phyloP scores from a whole-genome alignment of 2,329 filamentous ascomycete species.

The Arthrobotrys pseudoclavata region DNA sequence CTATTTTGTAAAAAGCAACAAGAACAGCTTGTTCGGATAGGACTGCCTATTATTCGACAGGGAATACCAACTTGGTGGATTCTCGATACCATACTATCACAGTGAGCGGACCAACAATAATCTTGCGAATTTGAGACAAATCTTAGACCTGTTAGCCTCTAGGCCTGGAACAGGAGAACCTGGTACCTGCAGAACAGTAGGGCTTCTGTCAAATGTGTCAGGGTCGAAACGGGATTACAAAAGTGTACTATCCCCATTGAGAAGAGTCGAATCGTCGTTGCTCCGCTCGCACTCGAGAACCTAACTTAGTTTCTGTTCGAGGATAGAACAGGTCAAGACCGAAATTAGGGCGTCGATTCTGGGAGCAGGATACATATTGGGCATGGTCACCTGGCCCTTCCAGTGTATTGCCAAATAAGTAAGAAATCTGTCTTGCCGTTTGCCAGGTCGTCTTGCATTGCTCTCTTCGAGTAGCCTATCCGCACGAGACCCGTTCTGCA shows the following conservation, averaged over 20 bases:
- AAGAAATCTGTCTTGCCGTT: conserved; percentile 34
- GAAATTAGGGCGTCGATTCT: conserved; percentile 19
- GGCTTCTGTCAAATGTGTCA: conserved; percentile 50
- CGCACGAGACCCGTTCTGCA: conserved; percentile 23
- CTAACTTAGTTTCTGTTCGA: conserved; percentile 14
- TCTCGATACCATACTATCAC: conserved; percentile 25
- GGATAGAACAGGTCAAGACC: conserved; percentile 18
- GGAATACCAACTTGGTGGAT: conserved; percentile 39
- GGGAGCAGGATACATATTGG: conserved; percentile 45
- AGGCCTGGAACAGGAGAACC: conserved; percentile 57
- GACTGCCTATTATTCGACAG: conserved; percentile 45
- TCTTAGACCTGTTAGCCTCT: conserved; percentile 25
- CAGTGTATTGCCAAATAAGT: conserved; percentile 10
- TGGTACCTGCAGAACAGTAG: conserved; percentile 58
- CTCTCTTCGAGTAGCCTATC: conserved; percentile 32
- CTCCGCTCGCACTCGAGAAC: conserved; percentile 20
- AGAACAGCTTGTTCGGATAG: conserved; percentile 42
- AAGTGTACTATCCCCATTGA: conserved; percentile 31
- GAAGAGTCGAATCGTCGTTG: conserved; percentile 32
- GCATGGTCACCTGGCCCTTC: conserved; percentile 41
- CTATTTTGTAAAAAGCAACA: conserved; percentile 54
- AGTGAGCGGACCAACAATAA: conserved; percentile 11
- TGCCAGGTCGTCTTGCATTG: conserved; percentile 29
- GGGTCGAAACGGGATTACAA: conserved; percentile 43
- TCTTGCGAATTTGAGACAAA: conserved; percentile 49